Base-by-base conservation (phyloP, 2,329 filamentous ascomycete species). In the Fonsecaea nubica region DNA sequence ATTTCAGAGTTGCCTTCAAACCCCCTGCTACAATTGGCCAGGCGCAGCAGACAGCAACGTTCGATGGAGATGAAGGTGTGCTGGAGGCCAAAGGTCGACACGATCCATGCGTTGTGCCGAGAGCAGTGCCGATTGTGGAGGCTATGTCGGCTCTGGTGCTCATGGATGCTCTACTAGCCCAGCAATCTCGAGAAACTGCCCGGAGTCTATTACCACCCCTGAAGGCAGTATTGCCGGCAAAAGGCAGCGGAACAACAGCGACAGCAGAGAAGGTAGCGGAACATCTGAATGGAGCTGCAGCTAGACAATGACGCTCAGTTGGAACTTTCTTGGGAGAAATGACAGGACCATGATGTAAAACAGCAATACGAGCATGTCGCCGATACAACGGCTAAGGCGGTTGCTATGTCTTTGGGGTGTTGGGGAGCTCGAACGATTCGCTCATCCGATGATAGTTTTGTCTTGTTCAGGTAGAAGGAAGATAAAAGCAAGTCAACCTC, bases 1-100 rank as follows among this genome's bases (percentile, higher is more conserved):
- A 95, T 85, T 98, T 98, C 87, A 89, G 91, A 58, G 90, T 97
- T 4, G 93, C 88, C 15, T 98, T 98, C 87, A 98, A 98, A 85
- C 92, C 94, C 9, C 89, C 94, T 2, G 93, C 94, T 35, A 98
- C 95, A 2, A 98, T 98, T 76, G 90, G 92, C 54, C 90, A 94
- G 80, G 90, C 91, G 52, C 94, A 98, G 82, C 85, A 85, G 13
- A 98, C 95, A 0, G 89, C 89, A 8, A 90, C 87, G 9, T 98
- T 96, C 79, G 89, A 90, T 67, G 90, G 90, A 54, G 81, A 84
- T 9, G 87, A 91, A 71, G 95, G 95, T 58, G 81, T 91, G 3
- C 83, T 98, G 38, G 92, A 93, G 69, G 93, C 93, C 58, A 98
- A 97, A 86, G 95, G 95, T 25, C 85, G 95, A 66, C 94, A 98